Percentiles rank a stretch among this genome's conserved stretches.
Evolutionary conservation across 2,329 filamentous ascomycete genomes (phyloP).

Genomic region (Fusarium dlaminii): DNA sequence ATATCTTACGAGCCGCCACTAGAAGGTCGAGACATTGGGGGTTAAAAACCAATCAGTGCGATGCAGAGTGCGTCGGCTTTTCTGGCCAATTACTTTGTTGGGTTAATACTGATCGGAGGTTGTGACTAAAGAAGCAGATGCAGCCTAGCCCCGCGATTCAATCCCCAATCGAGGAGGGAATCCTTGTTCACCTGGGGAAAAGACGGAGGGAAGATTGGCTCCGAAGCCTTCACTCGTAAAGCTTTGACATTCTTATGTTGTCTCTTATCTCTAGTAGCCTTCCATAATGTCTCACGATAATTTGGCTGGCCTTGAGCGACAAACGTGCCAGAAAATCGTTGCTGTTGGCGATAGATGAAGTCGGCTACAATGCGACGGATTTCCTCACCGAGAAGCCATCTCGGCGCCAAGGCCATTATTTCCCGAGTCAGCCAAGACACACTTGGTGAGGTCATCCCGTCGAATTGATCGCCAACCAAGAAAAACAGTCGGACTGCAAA

Average conservation of each 20-base stretch:
- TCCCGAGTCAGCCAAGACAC: constrained; percentile 16
- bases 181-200: not conserved
- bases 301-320: not conserved
- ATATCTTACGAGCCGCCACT: constrained; percentile 13
- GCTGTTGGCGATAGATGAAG: not conserved
- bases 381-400: not conserved
- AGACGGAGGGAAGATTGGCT: not conserved
- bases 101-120: not conserved
- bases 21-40: not conserved
- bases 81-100: not conserved
- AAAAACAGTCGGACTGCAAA: not conserved
- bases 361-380: not conserved
- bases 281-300: not conserved
- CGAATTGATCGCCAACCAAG: constrained; percentile 3
- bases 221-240: not conserved
- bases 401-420: constrained; percentile 21
- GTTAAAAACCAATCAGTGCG: not conserved
- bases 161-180: not conserved
- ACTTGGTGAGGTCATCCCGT: constrained; percentile 25
- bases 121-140: constrained; percentile 1
- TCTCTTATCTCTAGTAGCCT: not conserved
- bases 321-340: not conserved
- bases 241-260: not conserved
- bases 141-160: not conserved
- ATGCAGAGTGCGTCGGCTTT: not conserved